phyloP scores from a whole-genome alignment of 2,329 filamentous ascomycete species.

The Fusarium sp. region DNA sequence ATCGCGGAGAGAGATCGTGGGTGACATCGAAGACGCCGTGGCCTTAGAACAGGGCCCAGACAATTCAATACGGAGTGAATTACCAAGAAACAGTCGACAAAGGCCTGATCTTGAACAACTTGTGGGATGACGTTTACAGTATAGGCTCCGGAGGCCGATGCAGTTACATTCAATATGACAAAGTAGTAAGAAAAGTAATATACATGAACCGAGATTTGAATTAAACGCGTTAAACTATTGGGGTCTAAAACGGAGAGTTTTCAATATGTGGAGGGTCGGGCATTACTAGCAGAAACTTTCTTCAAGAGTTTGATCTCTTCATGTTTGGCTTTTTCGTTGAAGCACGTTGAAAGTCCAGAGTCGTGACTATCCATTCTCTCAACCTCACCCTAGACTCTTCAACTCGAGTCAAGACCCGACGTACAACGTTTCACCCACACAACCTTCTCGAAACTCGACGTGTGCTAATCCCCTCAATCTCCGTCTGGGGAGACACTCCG shows the following conservation, averaged over 20 bases:
- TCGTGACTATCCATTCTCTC: neutral
- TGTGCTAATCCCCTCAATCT: slow-evolving; percentile 25
- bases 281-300: slow-evolving; percentile 20
- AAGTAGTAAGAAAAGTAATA: neutral
- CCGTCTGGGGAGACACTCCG: slow-evolving; percentile 26
- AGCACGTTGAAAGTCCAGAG: neutral
- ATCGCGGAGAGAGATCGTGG: slow-evolving; percentile 39
- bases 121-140: slow-evolving; percentile 24
- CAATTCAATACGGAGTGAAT: slow-evolving; percentile 19
- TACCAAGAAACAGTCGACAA: slow-evolving; percentile 22
- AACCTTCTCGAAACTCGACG: slow-evolving; percentile 17
- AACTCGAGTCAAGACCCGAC: neutral
- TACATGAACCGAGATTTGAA: slow-evolving; percentile 31
- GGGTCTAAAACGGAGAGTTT: slow-evolving; percentile 1
- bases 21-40: slow-evolving; percentile 28
- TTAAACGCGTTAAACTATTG: slow-evolving; percentile 1
- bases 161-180: slow-evolving; percentile 1
- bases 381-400: neutral
- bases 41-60: slow-evolving; percentile 26
- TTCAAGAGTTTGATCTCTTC: neutral
- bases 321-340: slow-evolving; percentile 1
- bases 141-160: neutral
- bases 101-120: slow-evolving; percentile 16
- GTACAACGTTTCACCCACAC: slow-evolving; percentile 13
- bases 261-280: slow-evolving; percentile 1